Conservation (phyloP, 768 basidiomycete species). For the Suillus decipiens region DNA sequence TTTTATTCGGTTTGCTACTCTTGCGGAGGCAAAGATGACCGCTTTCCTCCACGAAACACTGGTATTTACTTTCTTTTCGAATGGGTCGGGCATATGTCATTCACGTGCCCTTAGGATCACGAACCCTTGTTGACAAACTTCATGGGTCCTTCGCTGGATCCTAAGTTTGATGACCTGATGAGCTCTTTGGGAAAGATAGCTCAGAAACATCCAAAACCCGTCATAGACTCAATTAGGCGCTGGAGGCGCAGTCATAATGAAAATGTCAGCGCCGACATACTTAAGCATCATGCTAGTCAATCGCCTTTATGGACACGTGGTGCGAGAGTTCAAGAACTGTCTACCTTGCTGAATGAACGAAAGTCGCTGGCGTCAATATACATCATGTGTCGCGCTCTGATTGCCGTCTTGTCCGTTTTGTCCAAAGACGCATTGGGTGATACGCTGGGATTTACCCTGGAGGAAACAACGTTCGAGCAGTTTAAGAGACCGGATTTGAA, state of each 20-base stretch:
- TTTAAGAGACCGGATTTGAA: conserved; percentile 74
- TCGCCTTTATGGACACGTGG: conserved; percentile 32
- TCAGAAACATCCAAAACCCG: conserved; percentile 79
- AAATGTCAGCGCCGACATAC: conserved; percentile 41
- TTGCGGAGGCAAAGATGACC: conserved; percentile 81
- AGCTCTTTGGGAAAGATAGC: conserved; percentile 84
- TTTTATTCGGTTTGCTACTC: conserved; percentile 82
- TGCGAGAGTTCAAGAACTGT: conserved; percentile 43
- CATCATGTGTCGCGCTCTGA: conserved; percentile 86
- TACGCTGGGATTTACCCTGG: conserved; percentile 74
- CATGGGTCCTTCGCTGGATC: conserved; percentile 74
- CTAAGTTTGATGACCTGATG: conserved; percentile 83
- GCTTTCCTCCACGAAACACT: conserved; percentile 66
- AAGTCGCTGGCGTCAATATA: conserved; percentile 85
- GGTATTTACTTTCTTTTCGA: conserved; percentile 44
- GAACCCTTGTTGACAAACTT: conserved; percentile 66
- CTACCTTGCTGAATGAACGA: conserved; percentile 65
- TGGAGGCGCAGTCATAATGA: conserved; percentile 84
- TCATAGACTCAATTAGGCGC: conserved; percentile 83
- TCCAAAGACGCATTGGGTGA: conserved; percentile 81
- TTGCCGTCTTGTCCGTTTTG: conserved; percentile 71
- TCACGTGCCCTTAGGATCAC: conserved; percentile 51
- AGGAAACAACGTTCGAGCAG: conserved; percentile 87
- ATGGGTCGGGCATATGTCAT: background rate
- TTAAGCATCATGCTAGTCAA: conserved; percentile 47